Percentiles rank a stretch among this genome's conserved stretches.
These are phyloP conservation scores for Durotheca rogersii DNA, from an alignment of 495 filamentous ascomycete genomes.

Conservation along the genomic window DNA sequence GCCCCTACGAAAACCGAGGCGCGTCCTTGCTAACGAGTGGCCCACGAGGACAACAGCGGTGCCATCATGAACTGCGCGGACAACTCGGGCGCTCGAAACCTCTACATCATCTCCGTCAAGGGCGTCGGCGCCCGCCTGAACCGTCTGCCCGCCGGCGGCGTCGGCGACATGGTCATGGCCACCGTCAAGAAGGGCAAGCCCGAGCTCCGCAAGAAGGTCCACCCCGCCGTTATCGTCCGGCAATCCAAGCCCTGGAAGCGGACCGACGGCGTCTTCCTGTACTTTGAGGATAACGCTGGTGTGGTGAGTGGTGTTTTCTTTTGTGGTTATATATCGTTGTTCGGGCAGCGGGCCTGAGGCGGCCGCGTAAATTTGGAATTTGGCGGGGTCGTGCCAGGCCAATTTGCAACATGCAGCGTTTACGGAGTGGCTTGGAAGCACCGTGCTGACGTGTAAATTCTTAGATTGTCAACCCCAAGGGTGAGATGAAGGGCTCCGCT, in stretches of 20 bases:
- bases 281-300: conserved; percentile 83
- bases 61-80: conserved; percentile 95
- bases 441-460: conserved; percentile 2
- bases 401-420: no score
- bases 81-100: conserved; percentile 93
- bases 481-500: conserved; percentile 99
- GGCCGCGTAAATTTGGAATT: no score
- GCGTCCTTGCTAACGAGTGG: no score
- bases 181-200: conserved; percentile 99
- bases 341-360: no score
- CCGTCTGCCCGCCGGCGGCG: conserved; percentile 94
- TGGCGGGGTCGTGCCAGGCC: no score
- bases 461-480: conserved; percentile 99
- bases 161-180: conserved; percentile 99
- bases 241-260: conserved; percentile 99
- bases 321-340: neutral
- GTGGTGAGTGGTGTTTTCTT: conserved; percentile 17
- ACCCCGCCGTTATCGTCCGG: conserved; percentile 96
- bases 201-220: conserved; percentile 99
- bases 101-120: conserved; percentile 99
- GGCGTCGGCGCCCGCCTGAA: conserved; percentile 98
- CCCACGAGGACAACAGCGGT: no score
- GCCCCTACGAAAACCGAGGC: no score
- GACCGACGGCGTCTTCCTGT: conserved; percentile 95
- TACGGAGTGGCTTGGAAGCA: no score